Evolutionary conservation across 2,329 filamentous ascomycete species (phyloP).

Genomic region (Trichoderma afroharzianum): DNA sequence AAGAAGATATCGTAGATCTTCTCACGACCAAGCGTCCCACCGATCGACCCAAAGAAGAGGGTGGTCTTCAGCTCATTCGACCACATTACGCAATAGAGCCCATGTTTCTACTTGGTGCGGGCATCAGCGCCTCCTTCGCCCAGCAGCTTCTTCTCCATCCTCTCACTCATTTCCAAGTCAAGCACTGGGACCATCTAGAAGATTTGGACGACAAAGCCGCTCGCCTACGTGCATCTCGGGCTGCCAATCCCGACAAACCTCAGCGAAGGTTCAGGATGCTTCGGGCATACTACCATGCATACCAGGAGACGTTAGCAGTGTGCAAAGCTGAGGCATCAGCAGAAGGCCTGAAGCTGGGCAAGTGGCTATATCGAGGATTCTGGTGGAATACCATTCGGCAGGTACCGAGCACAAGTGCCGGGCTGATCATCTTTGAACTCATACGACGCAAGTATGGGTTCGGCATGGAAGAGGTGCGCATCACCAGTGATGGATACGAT

Average conservation of each 20-base stretch:
- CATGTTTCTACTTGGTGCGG: slow-evolving; percentile 65
- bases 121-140: slow-evolving; percentile 62
- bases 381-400: slow-evolving; percentile 69
- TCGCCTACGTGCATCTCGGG: slow-evolving; percentile 37
- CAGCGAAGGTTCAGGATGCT: slow-evolving; percentile 50
- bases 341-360: slow-evolving; percentile 53
- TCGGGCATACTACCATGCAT: slow-evolving; percentile 66
- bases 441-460: slow-evolving; percentile 69
- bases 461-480: slow-evolving; percentile 58
- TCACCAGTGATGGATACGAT: slow-evolving; percentile 66
- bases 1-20: slow-evolving; percentile 48
- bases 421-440: slow-evolving; percentile 74
- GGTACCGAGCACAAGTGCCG: slow-evolving; percentile 72
- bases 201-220: slow-evolving; percentile 62
- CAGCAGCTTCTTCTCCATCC: slow-evolving; percentile 71
- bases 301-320: slow-evolving; percentile 62
- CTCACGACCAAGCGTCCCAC: slow-evolving; percentile 45
- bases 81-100: slow-evolving; percentile 76
- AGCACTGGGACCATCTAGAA: slow-evolving; percentile 71
- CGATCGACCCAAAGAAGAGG: slow-evolving; percentile 23
- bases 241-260: slow-evolving; percentile 31
- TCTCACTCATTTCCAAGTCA: slow-evolving; percentile 64
- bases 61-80: slow-evolving; percentile 52
- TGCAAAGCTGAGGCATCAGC: slow-evolving; percentile 55
- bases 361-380: slow-evolving; percentile 69